Base-by-base conservation (phyloP, 768 basidiomycete genomes). In the Lentinula detonsa region DNA sequence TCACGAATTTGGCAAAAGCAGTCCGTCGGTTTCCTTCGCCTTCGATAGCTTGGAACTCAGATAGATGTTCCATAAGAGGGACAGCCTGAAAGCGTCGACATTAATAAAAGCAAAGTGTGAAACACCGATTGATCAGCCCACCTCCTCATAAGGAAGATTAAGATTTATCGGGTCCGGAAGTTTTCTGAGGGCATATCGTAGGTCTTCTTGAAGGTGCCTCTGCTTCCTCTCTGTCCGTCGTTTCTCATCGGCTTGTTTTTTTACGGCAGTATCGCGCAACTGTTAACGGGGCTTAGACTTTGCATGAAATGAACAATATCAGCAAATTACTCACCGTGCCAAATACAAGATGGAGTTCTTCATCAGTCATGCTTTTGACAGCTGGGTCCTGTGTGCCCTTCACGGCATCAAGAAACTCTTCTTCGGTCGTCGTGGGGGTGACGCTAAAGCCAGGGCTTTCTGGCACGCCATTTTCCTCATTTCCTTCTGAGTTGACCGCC, bases 131-230 rank as follows among this genome's bases (percentile, higher is more conserved):
- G n/a, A 56, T 28, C 51, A 13, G 72, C 85, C 59, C 65, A 92
- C 95, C 66, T 90, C 85, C 65, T 98, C 95, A 68, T 89, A 98
- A 1, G 87, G 70, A 60, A 87, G 69, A 33, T 74, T 84, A 53
- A 95, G 71, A 64, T 96, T 93, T 42, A 98, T 73, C 1, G 91
- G 83, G 53, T 95, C 91, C 0, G 90, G 72, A 6, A 96, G 77
- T 71, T 96, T 96, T 75, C 91, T 94, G 65, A 98, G 78, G 0
- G 95, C 97, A 74, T 98, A 97, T 5, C 97, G 88, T 40, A 99
- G 78, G 69, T 98, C 97, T 72, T 99, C 97, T 68, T 97, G 93
- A 63, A 93, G 74, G 71, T 96, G 91, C 31, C 95, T 83, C 61
- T 88, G 85, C 67, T 82, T 87, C 61, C 94, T 82, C 73, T 98